A percentile compares a stretch with the other conserved stretches of the same genome.
phyloP scores from a whole-genome alignment of 352 stramenopile genomes.

The Sclerospora graminicola region DNA sequence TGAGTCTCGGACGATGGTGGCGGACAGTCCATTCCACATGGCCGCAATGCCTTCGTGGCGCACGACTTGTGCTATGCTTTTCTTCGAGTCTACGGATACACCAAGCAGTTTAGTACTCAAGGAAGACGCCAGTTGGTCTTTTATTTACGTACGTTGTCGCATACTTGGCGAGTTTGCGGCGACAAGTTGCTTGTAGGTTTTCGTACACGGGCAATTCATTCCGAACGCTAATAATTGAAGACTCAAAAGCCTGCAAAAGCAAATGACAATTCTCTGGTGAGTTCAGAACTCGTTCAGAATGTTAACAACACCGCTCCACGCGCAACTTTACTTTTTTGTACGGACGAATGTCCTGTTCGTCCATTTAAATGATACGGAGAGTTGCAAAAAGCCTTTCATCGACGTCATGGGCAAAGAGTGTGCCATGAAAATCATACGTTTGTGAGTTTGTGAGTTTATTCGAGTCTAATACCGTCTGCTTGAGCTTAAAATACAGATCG shows the following conservation, averaged over 20 bases:
- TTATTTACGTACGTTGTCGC: slow-evolving; percentile 40
- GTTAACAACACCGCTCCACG: neutral
- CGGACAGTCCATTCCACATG: too few relatives aligned
- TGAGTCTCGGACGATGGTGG: too few relatives aligned
- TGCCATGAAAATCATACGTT: slow-evolving; percentile 67
- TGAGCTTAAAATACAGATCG: slow-evolving; percentile 44
- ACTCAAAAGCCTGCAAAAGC: slow-evolving; percentile 28
- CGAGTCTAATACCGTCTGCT: slow-evolving; percentile 47
- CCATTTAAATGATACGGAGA: slow-evolving; percentile 44
- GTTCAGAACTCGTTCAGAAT: neutral
- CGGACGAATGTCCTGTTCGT: slow-evolving; percentile 34
- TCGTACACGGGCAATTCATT: slow-evolving; percentile 50
- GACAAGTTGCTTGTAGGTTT: slow-evolving; percentile 31
- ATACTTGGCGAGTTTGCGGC: slow-evolving; percentile 33
- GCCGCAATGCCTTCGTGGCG: too few relatives aligned
- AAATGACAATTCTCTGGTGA: neutral
- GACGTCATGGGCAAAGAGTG: slow-evolving; percentile 34
- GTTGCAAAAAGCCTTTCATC: slow-evolving; percentile 50
- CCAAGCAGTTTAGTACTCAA: too few relatives aligned
- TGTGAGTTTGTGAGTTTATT: slow-evolving; percentile 44
- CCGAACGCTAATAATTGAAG: slow-evolving; percentile 27
- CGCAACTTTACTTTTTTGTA: slow-evolving; percentile 31
- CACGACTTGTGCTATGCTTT: too few relatives aligned
- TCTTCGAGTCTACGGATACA: too few relatives aligned
- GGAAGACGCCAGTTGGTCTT: too few relatives aligned